Percentiles rank a stretch among this genome's conserved stretches.
These are phyloP conservation scores for Rhynchospora tenuis DNA, from an alignment of 176 grass and related monocot genomes.

Conservation along the genomic window DNA sequence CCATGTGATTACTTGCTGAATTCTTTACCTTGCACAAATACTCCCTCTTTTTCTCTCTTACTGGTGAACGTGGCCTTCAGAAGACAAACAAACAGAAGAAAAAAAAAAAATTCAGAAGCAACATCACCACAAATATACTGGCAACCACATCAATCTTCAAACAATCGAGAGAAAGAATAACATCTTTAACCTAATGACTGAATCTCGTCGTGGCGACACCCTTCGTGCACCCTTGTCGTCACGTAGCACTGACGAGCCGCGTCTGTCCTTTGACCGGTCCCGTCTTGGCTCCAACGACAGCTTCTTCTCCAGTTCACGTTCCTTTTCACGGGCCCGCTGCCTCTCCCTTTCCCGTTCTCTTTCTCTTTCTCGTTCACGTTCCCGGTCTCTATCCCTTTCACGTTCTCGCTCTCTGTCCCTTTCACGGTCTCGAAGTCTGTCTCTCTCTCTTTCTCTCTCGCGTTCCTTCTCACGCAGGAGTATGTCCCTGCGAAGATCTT, in stretches of 20 bases:
- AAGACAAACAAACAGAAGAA: slow-evolving; percentile 51
- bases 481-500: slow-evolving; percentile 61
- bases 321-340: slow-evolving; percentile 64
- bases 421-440: slow-evolving; percentile 30
- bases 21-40: slow-evolving; percentile 99
- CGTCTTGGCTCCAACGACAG: slow-evolving; percentile 50
- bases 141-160: slow-evolving; percentile 59
- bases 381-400: slow-evolving; percentile 63
- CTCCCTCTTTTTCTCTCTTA: slow-evolving; percentile 99
- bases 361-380: slow-evolving; percentile 66
- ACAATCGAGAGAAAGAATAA: slow-evolving; percentile 35
- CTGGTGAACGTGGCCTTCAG: slow-evolving; percentile 99
- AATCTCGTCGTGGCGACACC: slow-evolving; percentile 70
- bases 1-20: slow-evolving; percentile 10
- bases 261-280: slow-evolving; percentile 72
- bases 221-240: slow-evolving; percentile 56
- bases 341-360: slow-evolving; percentile 58
- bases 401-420: slow-evolving; percentile 45
- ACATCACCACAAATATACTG: slow-evolving; percentile 59
- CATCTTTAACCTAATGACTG: slow-evolving; percentile 86
- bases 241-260: slow-evolving; percentile 54
- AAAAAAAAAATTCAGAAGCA: slow-evolving; percentile 78
- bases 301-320: slow-evolving; percentile 83
- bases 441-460: slow-evolving; percentile 31
- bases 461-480: slow-evolving; percentile 48